These are phyloP conservation scores for Tulasnella sp. DNA, from an alignment of 768 basidiomycete genomes.

Conservation along the genomic window DNA sequence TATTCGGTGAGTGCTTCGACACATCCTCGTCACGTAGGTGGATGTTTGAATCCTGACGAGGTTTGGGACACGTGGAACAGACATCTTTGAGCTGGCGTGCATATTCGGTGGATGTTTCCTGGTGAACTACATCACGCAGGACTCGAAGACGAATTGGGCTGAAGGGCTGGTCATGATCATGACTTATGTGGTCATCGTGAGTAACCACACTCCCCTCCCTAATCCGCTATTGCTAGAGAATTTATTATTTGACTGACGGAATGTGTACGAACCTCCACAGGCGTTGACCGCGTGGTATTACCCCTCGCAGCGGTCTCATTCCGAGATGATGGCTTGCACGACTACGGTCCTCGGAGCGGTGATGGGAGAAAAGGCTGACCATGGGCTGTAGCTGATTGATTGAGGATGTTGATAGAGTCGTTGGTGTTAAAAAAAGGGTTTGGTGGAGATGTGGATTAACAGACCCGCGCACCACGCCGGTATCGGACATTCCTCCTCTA, in stretches of 20 bases:
- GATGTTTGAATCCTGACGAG: not conserved
- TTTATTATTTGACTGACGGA: not conserved
- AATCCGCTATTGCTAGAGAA: not conserved
- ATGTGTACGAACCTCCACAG: not conserved
- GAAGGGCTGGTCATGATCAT: slow-evolving; percentile 64
- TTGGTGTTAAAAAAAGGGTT: not conserved
- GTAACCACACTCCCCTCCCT: slow-evolving; percentile 32
- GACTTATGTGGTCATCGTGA: slow-evolving; percentile 64
- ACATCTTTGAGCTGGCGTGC: slow-evolving; percentile 38
- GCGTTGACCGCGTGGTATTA: slow-evolving; percentile 15
- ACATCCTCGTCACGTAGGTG: not conserved
- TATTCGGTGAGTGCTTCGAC: slow-evolving; percentile 57
- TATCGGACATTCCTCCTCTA: not conserved
- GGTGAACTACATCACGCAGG: slow-evolving; percentile 75
- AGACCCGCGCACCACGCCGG: not conserved
- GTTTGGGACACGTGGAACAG: not conserved
- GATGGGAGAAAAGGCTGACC: not conserved
- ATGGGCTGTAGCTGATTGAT: not conserved
- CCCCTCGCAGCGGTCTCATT: not conserved
- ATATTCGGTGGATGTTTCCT: slow-evolving; percentile 66
- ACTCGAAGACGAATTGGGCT: slow-evolving; percentile 74
- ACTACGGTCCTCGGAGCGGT: not conserved
- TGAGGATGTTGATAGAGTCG: not conserved
- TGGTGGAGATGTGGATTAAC: not conserved
- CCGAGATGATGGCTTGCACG: slow-evolving; percentile 11